Base-by-base conservation (phyloP, 306 rosid species). In the Prunus kanzakura region DNA sequence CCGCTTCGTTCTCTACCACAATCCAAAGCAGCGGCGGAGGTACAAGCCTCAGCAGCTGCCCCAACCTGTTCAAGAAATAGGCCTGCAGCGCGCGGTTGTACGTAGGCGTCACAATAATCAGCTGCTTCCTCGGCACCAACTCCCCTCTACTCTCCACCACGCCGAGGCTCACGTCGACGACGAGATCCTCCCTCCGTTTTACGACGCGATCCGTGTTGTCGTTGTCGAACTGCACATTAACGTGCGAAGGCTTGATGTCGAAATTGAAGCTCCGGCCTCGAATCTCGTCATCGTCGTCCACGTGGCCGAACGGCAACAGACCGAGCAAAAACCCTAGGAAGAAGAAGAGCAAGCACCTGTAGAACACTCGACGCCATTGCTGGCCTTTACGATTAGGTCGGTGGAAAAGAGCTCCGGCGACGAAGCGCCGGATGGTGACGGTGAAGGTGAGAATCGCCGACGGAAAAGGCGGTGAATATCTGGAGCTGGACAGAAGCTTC, bases 21-120 rank as follows among this genome's bases (percentile, higher is more conserved):
- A 96, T 80, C 99, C 98, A 96, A 49, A 96, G 66, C 55, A 96
- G 20, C 65, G 99, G 99, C 19, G 91, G 86, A 65, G 94, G 91
- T 23, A 89, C 97, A 49, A 96, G 84, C 83, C 92, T 75, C 64
- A 96, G 84, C 81, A 88, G 87, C 69, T 96, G 98, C 27, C 89
- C 91, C 82, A 96, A 12, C 78, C 99, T 82, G 65, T 87, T 91
- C 85, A 96, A 67, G 78, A 88, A 92, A 80, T 92, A 92, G 1
- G 93, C 83, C 78, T 96, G 99, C 85, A 82, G 71, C 1, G 89
- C 87, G 25, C 96, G 85, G 52, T 77, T 88, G 80, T 91, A 89
- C 38, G 99, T 96, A 4, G 99, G 96, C 1, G 99, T 92, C 78
- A 91, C 93, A 78, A 92, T 87, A 68, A 96, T 88, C 81, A 96